Base-by-base conservation (phyloP, 2,329 filamentous ascomycete species). In the Ceratocystis harringtonii region DNA sequence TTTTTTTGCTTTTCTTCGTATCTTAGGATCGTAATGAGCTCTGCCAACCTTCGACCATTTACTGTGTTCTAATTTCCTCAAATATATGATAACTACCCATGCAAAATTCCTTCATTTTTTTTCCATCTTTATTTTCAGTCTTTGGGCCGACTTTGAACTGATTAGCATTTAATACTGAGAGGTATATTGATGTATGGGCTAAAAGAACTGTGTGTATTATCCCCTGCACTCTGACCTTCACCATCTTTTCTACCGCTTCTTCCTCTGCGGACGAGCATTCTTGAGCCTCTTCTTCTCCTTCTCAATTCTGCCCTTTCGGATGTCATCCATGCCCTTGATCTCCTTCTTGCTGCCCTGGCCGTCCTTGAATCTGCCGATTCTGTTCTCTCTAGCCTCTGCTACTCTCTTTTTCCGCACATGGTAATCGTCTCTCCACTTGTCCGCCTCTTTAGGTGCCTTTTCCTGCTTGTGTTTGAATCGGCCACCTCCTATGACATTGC, bases 371-470 rank as follows among this genome's bases (percentile, higher is more conserved):
- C 84, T 81, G 62, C 88, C 89, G 36, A 90, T 76, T 22, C 88
- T 80, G 78, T 91, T 91, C 79, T 96, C 89, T 76, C 88, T 88
- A 58, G 92, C 92, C 73, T 91, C 91, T 17, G 85, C 84, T 19
- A 94, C 87, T 72, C 90, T 86, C 85, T 92, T 92, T 85, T 94
- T 96, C 78, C 89, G 86, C 73, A 86, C 85, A 69, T 95, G 81
- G 76, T 89, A 99, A 76, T 99, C 92, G 74, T 92, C 91, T 68
- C 94, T 83, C 75, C 83, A 92, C 77, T 89, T 92, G 79, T 99
- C 94, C 6, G 94, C 91, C 71, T 90, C 85, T 80, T 96, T 97
- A 69, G 95, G 94, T 66, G 91, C 91, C 77, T 83, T 86, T 73
- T 94, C 87, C 75, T 86, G 84, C 76, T 88, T 92, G 78, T 99